Conservation (phyloP, 2,329 filamentous ascomycete species). For the Beauveria sp. region DNA sequence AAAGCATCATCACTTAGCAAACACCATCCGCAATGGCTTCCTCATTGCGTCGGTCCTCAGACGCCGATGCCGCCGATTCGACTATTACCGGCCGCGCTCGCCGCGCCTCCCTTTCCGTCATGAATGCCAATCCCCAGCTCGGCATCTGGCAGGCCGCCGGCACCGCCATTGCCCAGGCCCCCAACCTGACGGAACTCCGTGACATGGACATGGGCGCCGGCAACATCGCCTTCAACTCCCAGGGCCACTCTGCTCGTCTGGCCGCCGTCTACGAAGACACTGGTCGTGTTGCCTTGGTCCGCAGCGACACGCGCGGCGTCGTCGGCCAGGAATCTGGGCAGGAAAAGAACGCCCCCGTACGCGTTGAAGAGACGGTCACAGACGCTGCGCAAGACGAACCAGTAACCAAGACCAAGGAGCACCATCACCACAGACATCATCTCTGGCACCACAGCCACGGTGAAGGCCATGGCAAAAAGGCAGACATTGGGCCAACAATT, state of each 20-base stretch:
- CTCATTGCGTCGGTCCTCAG: not conserved
- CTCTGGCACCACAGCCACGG: slow-evolving; percentile 16
- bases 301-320: slow-evolving; percentile 11
- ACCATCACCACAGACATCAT: slow-evolving; percentile 11
- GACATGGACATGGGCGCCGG: slow-evolving; percentile 19
- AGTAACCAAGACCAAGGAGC: not conserved
- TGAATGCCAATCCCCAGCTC: slow-evolving; percentile 22
- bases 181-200: slow-evolving; percentile 22
- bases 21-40: not conserved
- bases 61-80: slow-evolving; percentile 4
- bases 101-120: slow-evolving; percentile 20
- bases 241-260: slow-evolving; percentile 22
- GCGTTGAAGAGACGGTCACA: not conserved
- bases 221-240: slow-evolving; percentile 22
- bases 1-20: not conserved
- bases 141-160: slow-evolving; percentile 25
- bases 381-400: not conserved
- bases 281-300: slow-evolving; percentile 18
- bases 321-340: not conserved
- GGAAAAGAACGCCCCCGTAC: not conserved
- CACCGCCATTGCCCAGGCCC: slow-evolving; percentile 23
- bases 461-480: slow-evolving; percentile 15
- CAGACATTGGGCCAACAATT: slow-evolving; percentile 18
- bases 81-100: slow-evolving; percentile 19
- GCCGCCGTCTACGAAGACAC: slow-evolving; percentile 18